These are phyloP conservation scores for Cunninghamia lanceolata DNA, from an alignment of 75 land plant species.

Conservation along the genomic window DNA sequence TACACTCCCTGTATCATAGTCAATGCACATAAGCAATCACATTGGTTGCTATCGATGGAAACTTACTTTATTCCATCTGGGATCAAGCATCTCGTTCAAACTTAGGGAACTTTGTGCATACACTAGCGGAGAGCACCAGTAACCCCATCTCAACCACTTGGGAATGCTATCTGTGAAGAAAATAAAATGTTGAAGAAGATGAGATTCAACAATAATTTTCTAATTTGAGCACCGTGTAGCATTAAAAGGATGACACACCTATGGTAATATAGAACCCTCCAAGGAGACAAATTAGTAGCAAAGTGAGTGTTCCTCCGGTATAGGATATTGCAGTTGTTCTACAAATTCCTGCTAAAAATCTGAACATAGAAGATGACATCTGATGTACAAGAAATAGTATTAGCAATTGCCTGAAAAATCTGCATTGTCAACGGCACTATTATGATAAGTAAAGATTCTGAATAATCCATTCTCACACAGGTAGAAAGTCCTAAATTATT, in stretches of 20 bases:
- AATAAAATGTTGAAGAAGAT: background rate
- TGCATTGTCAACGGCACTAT: too few relatives aligned
- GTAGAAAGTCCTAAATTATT: too few relatives aligned
- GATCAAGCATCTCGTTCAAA: constrained; percentile 35
- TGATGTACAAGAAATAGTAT: constrained; percentile 52
- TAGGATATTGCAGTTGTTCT: background rate
- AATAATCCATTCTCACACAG: background rate
- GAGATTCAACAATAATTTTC: background rate
- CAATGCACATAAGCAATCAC: too few relatives aligned
- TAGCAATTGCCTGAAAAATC: constrained; percentile 5
- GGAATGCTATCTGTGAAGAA: constrained; percentile 21
- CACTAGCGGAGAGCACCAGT: constrained; percentile 38
- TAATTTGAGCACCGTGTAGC: background rate
- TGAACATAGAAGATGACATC: constrained; percentile 61
- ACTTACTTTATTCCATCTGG: constrained; percentile 33
- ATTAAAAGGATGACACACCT: constrained; percentile 22
- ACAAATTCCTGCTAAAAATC: constrained; percentile 3
- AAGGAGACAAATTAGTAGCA: too few relatives aligned
- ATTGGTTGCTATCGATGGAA: background rate
- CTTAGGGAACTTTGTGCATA: constrained; percentile 21
- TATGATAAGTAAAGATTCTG: too few relatives aligned
- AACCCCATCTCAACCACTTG: constrained; percentile 41
- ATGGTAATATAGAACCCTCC: too few relatives aligned
- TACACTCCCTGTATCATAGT: too few relatives aligned
- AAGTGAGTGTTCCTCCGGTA: too few relatives aligned